Conservation (phyloP, 179 eudicot species). For the Patellifolia procumbens region DNA sequence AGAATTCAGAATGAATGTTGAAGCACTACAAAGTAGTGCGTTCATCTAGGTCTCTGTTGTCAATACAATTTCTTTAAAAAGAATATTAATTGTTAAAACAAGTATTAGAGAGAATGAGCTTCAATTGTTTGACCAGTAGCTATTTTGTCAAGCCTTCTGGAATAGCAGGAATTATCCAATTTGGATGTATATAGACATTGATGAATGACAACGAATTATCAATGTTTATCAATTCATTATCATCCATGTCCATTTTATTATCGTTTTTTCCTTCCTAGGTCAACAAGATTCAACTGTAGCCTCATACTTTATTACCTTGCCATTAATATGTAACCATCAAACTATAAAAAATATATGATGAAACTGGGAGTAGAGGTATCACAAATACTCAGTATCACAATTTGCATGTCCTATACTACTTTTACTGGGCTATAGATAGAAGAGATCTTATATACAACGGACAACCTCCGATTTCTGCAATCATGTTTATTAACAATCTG, state of each 20-base stretch:
- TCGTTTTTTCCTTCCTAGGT: no score
- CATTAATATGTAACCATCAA: no score
- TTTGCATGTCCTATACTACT: neutral
- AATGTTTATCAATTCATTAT: neutral
- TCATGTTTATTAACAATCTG: neutral
- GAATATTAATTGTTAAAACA: neutral
- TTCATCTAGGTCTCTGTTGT: neutral
- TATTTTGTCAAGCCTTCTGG: constrained; percentile 1
- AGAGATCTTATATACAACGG: no score
- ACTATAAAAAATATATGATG: no score
- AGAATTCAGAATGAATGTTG: constrained; percentile 13
- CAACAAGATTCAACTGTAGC: no score
- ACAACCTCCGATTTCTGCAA: neutral
- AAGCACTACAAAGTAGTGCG: neutral
- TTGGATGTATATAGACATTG: constrained; percentile 22
- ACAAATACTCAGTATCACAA: no score
- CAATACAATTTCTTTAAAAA: neutral
- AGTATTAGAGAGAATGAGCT: constrained; percentile 23
- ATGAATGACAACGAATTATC: neutral
- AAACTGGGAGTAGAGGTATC: no score
- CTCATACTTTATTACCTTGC: no score
- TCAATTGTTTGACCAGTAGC: constrained; percentile 12
- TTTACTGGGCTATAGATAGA: neutral
- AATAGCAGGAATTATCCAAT: neutral
- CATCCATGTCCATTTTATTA: no score